These are phyloP conservation scores for Lenzites betulinus DNA, from an alignment of 768 basidiomycete species.

Conservation along the genomic window DNA sequence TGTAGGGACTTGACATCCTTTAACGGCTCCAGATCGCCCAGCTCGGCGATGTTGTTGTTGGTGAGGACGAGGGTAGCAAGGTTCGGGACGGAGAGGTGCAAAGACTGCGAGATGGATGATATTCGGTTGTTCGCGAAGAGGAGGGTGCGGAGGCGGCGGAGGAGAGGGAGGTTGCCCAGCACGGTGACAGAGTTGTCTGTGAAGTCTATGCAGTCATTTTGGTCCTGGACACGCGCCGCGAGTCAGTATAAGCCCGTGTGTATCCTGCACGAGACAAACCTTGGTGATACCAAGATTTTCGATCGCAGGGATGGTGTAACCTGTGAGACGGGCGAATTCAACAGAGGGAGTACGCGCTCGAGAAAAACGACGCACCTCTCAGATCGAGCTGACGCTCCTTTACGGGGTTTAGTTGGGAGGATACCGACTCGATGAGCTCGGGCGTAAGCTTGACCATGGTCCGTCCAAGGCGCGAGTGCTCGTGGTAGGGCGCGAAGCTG, in stretches of 20 bases:
- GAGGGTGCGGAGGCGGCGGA: conserved; percentile 81
- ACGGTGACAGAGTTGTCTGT: conserved; percentile 87
- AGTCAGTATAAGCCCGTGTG: background rate
- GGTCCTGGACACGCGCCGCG: conserved; percentile 57
- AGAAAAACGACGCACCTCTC: conserved; percentile 56
- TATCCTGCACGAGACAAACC: conserved; percentile 44
- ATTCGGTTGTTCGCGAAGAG: conserved; percentile 91
- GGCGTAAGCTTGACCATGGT: conserved; percentile 82
- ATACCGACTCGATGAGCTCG: conserved; percentile 83
- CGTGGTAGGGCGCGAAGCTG: conserved; percentile 22
- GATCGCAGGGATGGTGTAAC: conserved; percentile 92
- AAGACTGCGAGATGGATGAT: conserved; percentile 76
- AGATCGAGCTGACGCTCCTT: conserved; percentile 93
- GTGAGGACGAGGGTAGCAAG: conserved; percentile 82
- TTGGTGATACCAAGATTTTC: conserved; percentile 95
- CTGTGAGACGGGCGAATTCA: conserved; percentile 42
- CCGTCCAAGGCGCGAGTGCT: conserved; percentile 24
- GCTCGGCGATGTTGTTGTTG: conserved; percentile 76
- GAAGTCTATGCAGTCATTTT: conserved; percentile 91
- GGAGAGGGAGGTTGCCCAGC: conserved; percentile 83
- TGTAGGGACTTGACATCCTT: conserved; percentile 74
- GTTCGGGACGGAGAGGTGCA: conserved; percentile 83
- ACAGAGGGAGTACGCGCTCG: conserved; percentile 17
- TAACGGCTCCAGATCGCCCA: conserved; percentile 84
- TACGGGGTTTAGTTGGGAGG: conserved; percentile 76